These are phyloP conservation scores for Clonostachys byssicola DNA, from an alignment of 2,329 filamentous ascomycete genomes.

Conservation along the genomic window DNA sequence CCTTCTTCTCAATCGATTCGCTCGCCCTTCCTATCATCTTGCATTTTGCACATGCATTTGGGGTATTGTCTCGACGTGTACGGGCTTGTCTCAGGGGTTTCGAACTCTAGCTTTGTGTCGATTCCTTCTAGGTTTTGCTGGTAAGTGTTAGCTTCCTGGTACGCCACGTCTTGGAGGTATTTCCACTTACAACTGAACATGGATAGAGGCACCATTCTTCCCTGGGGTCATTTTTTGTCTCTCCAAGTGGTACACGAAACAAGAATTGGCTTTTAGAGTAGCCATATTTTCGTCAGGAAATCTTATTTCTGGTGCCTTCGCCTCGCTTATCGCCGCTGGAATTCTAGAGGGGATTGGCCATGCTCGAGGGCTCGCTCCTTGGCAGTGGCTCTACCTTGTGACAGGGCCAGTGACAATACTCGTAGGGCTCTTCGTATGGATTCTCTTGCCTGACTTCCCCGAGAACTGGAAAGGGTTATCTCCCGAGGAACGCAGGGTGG, in stretches of 20 bases:
- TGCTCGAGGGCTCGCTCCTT: slow-evolving; percentile 46
- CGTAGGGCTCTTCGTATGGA: slow-evolving; percentile 39
- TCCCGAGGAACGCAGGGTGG: slow-evolving; percentile 26
- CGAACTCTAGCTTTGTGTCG: slow-evolving; percentile 48
- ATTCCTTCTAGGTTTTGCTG: slow-evolving; percentile 58
- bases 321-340: slow-evolving; percentile 54
- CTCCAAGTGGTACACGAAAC: slow-evolving; percentile 63
- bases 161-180: too few relatives aligned
- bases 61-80: slow-evolving; percentile 56
- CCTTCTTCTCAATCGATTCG: slow-evolving; percentile 49
- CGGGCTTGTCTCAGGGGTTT: slow-evolving; percentile 48
- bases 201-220: slow-evolving; percentile 52
- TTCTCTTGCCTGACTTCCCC: slow-evolving; percentile 50
- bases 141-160: too few relatives aligned
- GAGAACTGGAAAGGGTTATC: slow-evolving; percentile 54
- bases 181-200: too few relatives aligned
- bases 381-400: slow-evolving; percentile 54
- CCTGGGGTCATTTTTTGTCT: slow-evolving; percentile 60
- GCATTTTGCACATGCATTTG: slow-evolving; percentile 50
- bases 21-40: slow-evolving; percentile 44
- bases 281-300: slow-evolving; percentile 38
- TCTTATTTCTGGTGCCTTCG: slow-evolving; percentile 29
- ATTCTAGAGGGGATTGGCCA: slow-evolving; percentile 54
- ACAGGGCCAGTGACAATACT: slow-evolving; percentile 35
- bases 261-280: slow-evolving; percentile 48